These are phyloP conservation scores for Aspergillus sp. DNA, from an alignment of 2,329 filamentous ascomycete species.

Conservation along the genomic window DNA sequence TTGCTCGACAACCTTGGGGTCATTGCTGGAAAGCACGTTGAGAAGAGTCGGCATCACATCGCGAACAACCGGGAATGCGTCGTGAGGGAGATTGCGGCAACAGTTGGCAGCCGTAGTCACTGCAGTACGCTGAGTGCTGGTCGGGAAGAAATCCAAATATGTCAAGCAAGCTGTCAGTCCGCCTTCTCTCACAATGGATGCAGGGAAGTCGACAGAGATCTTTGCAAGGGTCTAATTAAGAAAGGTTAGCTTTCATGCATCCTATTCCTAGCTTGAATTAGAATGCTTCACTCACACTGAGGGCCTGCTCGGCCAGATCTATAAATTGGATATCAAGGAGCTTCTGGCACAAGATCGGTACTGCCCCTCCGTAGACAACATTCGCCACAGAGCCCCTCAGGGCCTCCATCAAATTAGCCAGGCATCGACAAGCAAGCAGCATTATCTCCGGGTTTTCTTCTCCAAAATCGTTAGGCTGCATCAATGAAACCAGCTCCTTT, in stretches of 20 bases:
- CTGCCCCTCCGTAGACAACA: conserved; percentile 94
- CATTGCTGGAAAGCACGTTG: conserved; percentile 83
- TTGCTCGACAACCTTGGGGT: conserved; percentile 95
- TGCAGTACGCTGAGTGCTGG: conserved; percentile 91
- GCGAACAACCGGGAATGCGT: conserved; percentile 84
- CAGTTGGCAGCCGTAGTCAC: conserved; percentile 98
- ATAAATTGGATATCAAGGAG: conserved; percentile 95
- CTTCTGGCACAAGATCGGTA: conserved; percentile 91
- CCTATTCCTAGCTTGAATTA: background rate
- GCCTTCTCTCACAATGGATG: conserved; percentile 91
- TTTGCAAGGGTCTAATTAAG: conserved; percentile 75
- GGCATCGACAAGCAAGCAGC: conserved; percentile 89
- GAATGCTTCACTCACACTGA: conserved; percentile 57
- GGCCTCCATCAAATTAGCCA: conserved; percentile 97
- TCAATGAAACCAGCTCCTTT: conserved; percentile 85
- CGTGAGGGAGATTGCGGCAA: conserved; percentile 91
- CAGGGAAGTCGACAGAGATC: conserved; percentile 92
- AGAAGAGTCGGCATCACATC: conserved; percentile 96
- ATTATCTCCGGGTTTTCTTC: conserved; percentile 96
- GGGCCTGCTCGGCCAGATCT: conserved; percentile 90
- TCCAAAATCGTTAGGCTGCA: conserved; percentile 82
- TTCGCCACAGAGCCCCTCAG: conserved; percentile 88
- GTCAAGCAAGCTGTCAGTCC: conserved; percentile 93
- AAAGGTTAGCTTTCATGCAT: background rate
- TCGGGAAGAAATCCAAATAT: conserved; percentile 96